Evolutionary conservation across 139 green algal species (phyloP).

Genomic region (Dunaliella sp.): DNA sequence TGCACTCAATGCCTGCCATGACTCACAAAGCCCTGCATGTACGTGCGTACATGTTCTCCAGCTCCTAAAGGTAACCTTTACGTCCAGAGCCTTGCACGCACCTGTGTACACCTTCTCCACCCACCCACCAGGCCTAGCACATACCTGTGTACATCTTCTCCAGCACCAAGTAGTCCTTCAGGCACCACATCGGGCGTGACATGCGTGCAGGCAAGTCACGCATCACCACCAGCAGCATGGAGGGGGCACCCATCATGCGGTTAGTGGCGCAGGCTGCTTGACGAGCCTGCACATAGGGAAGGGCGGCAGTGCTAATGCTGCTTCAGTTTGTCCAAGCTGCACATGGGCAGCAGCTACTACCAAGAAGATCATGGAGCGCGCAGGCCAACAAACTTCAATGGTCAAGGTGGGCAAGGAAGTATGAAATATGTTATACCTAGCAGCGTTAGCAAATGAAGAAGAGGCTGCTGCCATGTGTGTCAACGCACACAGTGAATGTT

Average conservation of each 20-base stretch:
- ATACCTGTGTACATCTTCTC: slow-evolving; percentile 53
- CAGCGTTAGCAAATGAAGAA: too few relatives aligned
- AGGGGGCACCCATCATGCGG: neutral
- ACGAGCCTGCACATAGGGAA: neutral
- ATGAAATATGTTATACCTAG: too few relatives aligned
- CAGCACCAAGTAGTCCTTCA: slow-evolving; percentile 41
- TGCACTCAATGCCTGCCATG: neutral
- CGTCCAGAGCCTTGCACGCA: neutral
- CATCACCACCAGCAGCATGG: slow-evolving; percentile 22
- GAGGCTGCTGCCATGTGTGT: too few relatives aligned
- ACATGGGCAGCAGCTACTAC: too few relatives aligned
- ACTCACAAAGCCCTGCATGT: neutral
- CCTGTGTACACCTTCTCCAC: too few relatives aligned
- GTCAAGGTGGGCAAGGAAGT: too few relatives aligned
- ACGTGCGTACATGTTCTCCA: neutral
- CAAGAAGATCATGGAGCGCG: too few relatives aligned
- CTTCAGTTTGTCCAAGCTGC: too few relatives aligned
- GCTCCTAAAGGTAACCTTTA: neutral
- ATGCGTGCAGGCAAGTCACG: slow-evolving; percentile 29
- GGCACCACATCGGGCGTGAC: slow-evolving; percentile 27
- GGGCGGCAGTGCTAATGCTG: too few relatives aligned
- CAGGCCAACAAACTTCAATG: too few relatives aligned
- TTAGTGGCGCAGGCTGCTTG: neutral
- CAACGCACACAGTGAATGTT: too few relatives aligned
- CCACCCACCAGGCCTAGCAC: too few relatives aligned